These are phyloP conservation scores for Aspergillus sp. DNA, from an alignment of 2,329 filamentous ascomycete species.

Conservation along the genomic window DNA sequence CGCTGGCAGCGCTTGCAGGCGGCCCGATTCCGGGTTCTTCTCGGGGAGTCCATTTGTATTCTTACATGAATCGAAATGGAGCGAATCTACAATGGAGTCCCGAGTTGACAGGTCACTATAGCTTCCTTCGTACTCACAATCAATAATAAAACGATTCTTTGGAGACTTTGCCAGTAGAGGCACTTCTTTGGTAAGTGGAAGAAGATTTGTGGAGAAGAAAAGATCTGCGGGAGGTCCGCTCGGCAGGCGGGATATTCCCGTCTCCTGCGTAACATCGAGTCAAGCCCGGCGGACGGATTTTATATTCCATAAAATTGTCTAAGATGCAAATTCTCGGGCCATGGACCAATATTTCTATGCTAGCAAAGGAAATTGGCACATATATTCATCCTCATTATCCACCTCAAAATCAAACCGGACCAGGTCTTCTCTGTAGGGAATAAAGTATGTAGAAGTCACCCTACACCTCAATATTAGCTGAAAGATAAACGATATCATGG, in stretches of 20 bases:
- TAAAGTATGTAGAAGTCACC: constrained; percentile 53
- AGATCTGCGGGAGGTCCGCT: background rate
- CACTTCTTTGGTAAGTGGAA: background rate
- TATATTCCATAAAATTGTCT: background rate
- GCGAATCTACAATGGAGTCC: background rate
- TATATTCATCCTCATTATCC: constrained; percentile 35
- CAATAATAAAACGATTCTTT: background rate
- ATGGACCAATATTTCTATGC: background rate
- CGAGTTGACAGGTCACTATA: background rate
- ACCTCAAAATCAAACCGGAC: constrained; percentile 56
- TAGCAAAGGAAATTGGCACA: constrained; percentile 16
- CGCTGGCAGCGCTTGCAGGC: constrained; percentile 46
- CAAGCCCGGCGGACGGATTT: background rate
- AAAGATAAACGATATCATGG: background rate
- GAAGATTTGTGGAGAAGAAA: background rate
- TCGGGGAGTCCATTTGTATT: constrained; percentile 26
- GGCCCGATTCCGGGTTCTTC: constrained; percentile 32
- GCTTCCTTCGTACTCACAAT: background rate
- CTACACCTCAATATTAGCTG: constrained; percentile 29
- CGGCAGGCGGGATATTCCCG: background rate
- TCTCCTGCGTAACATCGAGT: background rate
- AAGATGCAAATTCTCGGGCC: background rate
- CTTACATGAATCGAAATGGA: background rate
- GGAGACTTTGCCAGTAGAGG: background rate
- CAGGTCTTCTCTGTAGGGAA: constrained; percentile 55